Evolutionary conservation across 208 protist species (phyloP).

Genomic region (Novymonas esmeraldas): DNA sequence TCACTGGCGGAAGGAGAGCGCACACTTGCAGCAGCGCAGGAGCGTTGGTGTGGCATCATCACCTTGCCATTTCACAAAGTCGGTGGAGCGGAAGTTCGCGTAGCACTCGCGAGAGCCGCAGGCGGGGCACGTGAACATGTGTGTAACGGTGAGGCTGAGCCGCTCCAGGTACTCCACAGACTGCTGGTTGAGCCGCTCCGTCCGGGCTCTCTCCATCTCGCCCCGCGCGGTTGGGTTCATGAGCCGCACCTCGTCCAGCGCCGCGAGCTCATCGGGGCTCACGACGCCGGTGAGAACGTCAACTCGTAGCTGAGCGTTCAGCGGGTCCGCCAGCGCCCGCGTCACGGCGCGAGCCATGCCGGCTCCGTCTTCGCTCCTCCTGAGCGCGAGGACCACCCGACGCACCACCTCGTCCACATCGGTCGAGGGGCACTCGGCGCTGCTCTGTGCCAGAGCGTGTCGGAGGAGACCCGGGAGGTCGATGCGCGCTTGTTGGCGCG

Average conservation of each 20-base stretch:
- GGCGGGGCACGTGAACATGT: slow-evolving; percentile 53
- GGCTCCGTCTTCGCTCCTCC: slow-evolving; percentile 26
- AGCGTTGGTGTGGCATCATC: slow-evolving; percentile 63
- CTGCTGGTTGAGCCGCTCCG: slow-evolving; percentile 44
- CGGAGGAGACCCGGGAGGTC: slow-evolving; percentile 19
- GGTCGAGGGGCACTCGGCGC: neutral
- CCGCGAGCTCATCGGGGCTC: slow-evolving; percentile 26
- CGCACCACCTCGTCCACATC: slow-evolving; percentile 22
- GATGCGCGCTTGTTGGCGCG: slow-evolving; percentile 17
- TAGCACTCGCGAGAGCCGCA: slow-evolving; percentile 58
- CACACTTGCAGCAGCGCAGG: slow-evolving; percentile 53
- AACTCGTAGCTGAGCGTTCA: slow-evolving; percentile 47
- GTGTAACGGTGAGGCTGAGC: slow-evolving; percentile 40
- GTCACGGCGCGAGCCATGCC: slow-evolving; percentile 44
- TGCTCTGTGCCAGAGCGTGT: slow-evolving; percentile 15
- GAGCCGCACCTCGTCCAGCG: slow-evolving; percentile 46
- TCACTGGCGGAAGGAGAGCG: slow-evolving; percentile 37
- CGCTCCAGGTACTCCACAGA: slow-evolving; percentile 49
- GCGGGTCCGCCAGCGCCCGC: slow-evolving; percentile 50
- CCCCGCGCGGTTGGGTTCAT: slow-evolving; percentile 42
- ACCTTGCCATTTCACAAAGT: slow-evolving; percentile 76
- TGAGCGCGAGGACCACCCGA: slow-evolving; percentile 27
- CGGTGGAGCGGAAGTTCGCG: slow-evolving; percentile 54
- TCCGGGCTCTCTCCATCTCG: slow-evolving; percentile 34
- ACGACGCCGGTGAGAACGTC: slow-evolving; percentile 34